Percentiles rank a stretch among this genome's conserved stretches.
phyloP scores from a whole-genome alignment of 2,329 filamentous ascomycete species.

The Thielaviopsis euricoi region DNA sequence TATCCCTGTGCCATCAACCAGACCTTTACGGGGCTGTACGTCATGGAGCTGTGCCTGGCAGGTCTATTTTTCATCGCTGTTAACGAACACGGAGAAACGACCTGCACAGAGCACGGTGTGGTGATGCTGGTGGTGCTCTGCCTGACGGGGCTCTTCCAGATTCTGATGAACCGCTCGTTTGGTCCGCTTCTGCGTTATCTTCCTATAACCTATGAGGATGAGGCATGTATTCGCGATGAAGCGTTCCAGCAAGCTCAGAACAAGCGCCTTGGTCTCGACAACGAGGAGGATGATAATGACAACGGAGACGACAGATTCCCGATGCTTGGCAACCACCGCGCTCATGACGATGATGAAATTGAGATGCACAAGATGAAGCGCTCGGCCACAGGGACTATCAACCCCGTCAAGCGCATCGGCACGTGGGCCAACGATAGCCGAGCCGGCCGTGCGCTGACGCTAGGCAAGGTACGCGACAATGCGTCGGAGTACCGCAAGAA shows the following conservation, averaged over 20 bases:
- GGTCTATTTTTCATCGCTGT: slow-evolving; percentile 72
- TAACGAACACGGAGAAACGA: slow-evolving; percentile 33
- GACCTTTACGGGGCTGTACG: slow-evolving; percentile 83
- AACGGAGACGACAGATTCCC: slow-evolving; percentile 25
- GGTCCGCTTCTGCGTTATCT: slow-evolving; percentile 73
- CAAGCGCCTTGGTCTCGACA: slow-evolving; percentile 46
- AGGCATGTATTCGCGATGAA: slow-evolving; percentile 79
- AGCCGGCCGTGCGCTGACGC: slow-evolving; percentile 10
- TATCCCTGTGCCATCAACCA: slow-evolving; percentile 92
- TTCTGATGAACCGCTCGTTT: slow-evolving; percentile 68
- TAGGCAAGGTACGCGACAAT: slow-evolving; percentile 13
- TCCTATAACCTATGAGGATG: slow-evolving; percentile 89
- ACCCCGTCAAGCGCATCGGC: slow-evolving; percentile 30
- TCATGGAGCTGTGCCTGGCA: slow-evolving; percentile 82
- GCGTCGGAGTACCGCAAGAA: slow-evolving; percentile 32
- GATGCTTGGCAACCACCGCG: slow-evolving; percentile 11
- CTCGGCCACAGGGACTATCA: slow-evolving; percentile 19
- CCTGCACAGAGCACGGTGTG: slow-evolving; percentile 62
- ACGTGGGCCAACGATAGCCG: slow-evolving; percentile 25
- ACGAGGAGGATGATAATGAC: slow-evolving; percentile 34
- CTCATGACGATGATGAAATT: slow-evolving; percentile 18
- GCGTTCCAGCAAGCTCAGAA: slow-evolving; percentile 71
- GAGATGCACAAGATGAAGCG: slow-evolving; percentile 21
- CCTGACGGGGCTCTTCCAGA: slow-evolving; percentile 62
- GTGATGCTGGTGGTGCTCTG: slow-evolving; percentile 63